Conservation (phyloP, 2,329 filamentous ascomycete genomes). For the Fusarium neocosmosporiellum region DNA sequence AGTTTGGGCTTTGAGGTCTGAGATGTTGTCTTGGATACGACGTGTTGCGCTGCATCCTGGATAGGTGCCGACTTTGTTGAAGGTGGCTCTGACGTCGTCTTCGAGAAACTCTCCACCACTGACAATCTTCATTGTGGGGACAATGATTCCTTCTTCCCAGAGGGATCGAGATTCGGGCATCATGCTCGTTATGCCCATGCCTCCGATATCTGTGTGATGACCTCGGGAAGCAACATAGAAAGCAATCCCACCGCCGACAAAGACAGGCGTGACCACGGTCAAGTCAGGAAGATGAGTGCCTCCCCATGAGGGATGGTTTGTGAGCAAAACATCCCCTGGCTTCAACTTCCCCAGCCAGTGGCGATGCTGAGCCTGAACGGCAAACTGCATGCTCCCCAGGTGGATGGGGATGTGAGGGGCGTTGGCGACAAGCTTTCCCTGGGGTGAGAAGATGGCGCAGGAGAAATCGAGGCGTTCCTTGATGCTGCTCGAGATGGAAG, state of each 20-base stretch:
- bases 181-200: slow-evolving; percentile 10
- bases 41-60: slow-evolving; percentile 52
- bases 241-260: slow-evolving; percentile 45
- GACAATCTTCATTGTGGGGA: slow-evolving; percentile 53
- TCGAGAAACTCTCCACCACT: slow-evolving; percentile 51
- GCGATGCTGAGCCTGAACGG: slow-evolving; percentile 52
- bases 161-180: slow-evolving; percentile 9
- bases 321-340: slow-evolving; percentile 53
- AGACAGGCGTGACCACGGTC: slow-evolving; percentile 55
- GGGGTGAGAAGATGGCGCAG: slow-evolving; percentile 55
- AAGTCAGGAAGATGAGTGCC: slow-evolving; percentile 56
- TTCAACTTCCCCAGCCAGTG: slow-evolving; percentile 48
- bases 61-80: slow-evolving; percentile 48
- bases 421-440: slow-evolving; percentile 53
- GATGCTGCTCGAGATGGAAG: slow-evolving; percentile 62
- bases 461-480: slow-evolving; percentile 57
- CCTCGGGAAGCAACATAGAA: slow-evolving; percentile 53
- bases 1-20: slow-evolving; percentile 57
- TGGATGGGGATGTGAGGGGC: slow-evolving; percentile 52
- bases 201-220: slow-evolving; percentile 50
- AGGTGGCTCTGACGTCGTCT: slow-evolving; percentile 45
- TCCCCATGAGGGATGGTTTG: slow-evolving; percentile 54
- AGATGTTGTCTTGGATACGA: slow-evolving; percentile 54
- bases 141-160: slow-evolving; percentile 57
- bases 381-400: slow-evolving; percentile 56